phyloP scores from a whole-genome alignment of 768 basidiomycete genomes.

The Boletus rubroflammeus region DNA sequence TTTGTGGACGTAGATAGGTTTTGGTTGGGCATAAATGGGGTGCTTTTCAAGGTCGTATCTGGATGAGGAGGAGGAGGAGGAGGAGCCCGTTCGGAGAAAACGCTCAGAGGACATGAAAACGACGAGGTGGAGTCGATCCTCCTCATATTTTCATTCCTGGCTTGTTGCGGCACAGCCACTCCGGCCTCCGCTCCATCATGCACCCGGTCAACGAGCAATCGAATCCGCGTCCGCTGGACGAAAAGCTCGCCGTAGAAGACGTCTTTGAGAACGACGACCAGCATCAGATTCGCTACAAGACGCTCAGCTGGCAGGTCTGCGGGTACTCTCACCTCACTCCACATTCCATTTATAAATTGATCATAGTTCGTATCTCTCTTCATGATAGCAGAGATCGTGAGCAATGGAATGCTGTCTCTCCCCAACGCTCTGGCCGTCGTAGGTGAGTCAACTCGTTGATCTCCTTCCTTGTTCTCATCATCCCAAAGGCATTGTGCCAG shows the following conservation, averaged over 20 bases:
- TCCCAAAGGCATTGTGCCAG: conserved; percentile 5
- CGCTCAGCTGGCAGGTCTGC: conserved; percentile 2
- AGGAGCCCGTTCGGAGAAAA: conserved; percentile 50
- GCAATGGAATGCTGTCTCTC: neutral
- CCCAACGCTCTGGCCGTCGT: conserved; percentile 1
- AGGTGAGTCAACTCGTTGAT: neutral
- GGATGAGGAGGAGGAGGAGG: conserved; percentile 60
- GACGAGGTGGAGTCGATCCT: neutral
- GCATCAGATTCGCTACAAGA: conserved; percentile 14
- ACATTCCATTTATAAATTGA: neutral
- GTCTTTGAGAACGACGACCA: conserved; percentile 46
- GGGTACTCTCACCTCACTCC: neutral
- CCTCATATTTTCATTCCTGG: neutral
- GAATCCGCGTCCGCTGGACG: too few relatives aligned
- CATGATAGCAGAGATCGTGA: conserved; percentile 5
- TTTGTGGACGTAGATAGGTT: conserved; percentile 20
- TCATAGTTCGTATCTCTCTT: neutral
- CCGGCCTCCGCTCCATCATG: neutral
- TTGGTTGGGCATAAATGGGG: conserved; percentile 9
- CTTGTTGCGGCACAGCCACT: conserved; percentile 1
- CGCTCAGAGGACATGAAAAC: conserved; percentile 26
- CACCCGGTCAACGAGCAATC: too few relatives aligned
- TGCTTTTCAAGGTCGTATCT: conserved; percentile 44
- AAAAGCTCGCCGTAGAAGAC: neutral
- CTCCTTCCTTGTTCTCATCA: neutral